Evolutionary conservation across 2,329 filamentous ascomycete genomes (phyloP).

Genomic region (Tolypocladium pustulatum): DNA sequence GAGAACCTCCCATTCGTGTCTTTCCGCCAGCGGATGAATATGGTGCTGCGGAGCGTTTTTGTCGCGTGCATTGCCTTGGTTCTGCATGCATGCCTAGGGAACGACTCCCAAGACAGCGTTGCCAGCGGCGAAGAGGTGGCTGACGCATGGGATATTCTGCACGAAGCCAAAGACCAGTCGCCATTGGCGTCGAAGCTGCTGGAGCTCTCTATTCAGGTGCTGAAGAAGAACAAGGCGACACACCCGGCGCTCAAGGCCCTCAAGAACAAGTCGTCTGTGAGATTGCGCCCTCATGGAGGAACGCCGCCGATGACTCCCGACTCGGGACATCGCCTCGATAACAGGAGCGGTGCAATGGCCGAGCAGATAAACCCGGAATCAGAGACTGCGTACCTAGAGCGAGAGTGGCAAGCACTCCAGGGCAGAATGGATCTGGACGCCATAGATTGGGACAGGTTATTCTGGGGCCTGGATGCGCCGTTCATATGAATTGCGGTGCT

Average conservation of each 20-base stretch:
- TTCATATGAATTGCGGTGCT: conserved; percentile 12
- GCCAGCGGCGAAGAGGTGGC: conserved; percentile 14
- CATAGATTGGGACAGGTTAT: conserved; percentile 24
- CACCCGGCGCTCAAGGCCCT: conserved; percentile 12
- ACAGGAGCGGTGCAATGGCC: conserved; percentile 2
- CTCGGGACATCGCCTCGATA: conserved; percentile 11
- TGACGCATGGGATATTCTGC: conserved; percentile 21
- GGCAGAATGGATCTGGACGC: conserved; percentile 20
- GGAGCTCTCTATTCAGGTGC: conserved; percentile 18
- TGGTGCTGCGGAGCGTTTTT: conserved; percentile 22
- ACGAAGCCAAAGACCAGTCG: conserved; percentile 18
- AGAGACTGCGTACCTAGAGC: conserved; percentile 11
- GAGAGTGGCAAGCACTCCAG: conserved; percentile 15
- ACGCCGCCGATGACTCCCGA: conserved; percentile 17
- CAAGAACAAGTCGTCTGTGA: conserved; percentile 5
- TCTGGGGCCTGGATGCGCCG: conserved; percentile 22
- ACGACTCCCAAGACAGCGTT: conserved; percentile 11
- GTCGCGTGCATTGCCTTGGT: conserved; percentile 22
- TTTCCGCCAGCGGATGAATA: conserved; percentile 16
- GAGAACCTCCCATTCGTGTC: conserved; percentile 16
- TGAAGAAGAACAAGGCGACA: conserved; percentile 19
- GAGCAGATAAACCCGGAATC: conserved; percentile 4
- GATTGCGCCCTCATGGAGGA: background rate
- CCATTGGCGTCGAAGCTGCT: conserved; percentile 17
- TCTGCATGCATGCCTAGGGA: conserved; percentile 19